A percentile compares a stretch with the other conserved stretches of the same genome.
Evolutionary conservation across 805 yeast genomes (phyloP).

Genomic region (Monosporozyma yasuniensis): DNA sequence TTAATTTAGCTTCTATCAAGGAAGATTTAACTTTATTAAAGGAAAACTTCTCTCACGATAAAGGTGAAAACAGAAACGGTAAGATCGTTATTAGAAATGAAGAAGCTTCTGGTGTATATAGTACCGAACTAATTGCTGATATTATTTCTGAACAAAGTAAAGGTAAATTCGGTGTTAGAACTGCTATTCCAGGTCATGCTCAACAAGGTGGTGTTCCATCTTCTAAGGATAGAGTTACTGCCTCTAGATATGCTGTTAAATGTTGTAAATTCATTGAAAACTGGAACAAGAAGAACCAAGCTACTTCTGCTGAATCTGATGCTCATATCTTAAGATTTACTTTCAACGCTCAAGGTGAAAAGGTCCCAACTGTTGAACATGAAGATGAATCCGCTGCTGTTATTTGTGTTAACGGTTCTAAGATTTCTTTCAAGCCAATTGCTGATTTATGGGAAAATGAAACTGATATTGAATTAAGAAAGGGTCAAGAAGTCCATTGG

Average conservation of each 20-base stretch:
- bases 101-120: slow-evolving; percentile 71
- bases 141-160: slow-evolving; percentile 72
- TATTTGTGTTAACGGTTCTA: slow-evolving; percentile 63
- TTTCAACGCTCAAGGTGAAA: slow-evolving; percentile 39
- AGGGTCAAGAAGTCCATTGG: slow-evolving; percentile 68
- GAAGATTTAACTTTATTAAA: slow-evolving; percentile 66
- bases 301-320: slow-evolving; percentile 28
- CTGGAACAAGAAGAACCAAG: slow-evolving; percentile 34
- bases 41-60: slow-evolving; percentile 60
- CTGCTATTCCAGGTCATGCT: slow-evolving; percentile 96
- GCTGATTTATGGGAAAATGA: slow-evolving; percentile 49
- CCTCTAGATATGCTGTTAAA: slow-evolving; percentile 81
- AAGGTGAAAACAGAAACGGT: slow-evolving; percentile 77
- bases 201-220: slow-evolving; percentile 97
- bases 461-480: slow-evolving; percentile 53
- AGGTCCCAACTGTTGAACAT: slow-evolving; percentile 36
- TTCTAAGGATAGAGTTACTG: slow-evolving; percentile 85
- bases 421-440: slow-evolving; percentile 49
- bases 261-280: slow-evolving; percentile 84
- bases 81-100: slow-evolving; percentile 78
- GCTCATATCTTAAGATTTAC: slow-evolving; percentile 43
- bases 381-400: slow-evolving; percentile 45
- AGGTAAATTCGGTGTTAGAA: slow-evolving; percentile 77
- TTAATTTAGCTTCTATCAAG: slow-evolving; percentile 56
- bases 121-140: slow-evolving; percentile 74